These are phyloP conservation scores for Blastomyces silverae DNA, from an alignment of 2,329 filamentous ascomycete species.

Conservation along the genomic window DNA sequence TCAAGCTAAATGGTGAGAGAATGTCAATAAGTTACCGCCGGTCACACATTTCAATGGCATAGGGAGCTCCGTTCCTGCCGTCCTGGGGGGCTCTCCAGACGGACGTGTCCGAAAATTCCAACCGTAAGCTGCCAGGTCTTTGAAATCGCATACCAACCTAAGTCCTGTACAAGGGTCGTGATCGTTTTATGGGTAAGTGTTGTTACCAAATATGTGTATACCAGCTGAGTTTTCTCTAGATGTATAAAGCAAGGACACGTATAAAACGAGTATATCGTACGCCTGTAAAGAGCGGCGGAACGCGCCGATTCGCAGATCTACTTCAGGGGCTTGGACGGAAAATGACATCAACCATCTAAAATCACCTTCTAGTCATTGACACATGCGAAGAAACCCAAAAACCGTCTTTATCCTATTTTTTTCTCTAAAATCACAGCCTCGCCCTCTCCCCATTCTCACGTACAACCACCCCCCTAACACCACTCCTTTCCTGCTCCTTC, in stretches of 20 bases:
- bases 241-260: not conserved
- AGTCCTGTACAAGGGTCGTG: too few species aligned
- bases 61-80: too few species aligned
- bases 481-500: slow-evolving; percentile 40
- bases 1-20: too few species aligned
- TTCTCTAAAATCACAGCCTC: slow-evolving; percentile 1
- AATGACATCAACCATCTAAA: not conserved
- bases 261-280: not conserved
- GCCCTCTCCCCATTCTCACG: slow-evolving; percentile 11
- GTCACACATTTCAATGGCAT: too few species aligned
- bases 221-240: too few species aligned
- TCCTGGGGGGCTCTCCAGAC: too few species aligned
- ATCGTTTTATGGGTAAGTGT: too few species aligned
- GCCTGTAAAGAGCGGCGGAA: not conserved
- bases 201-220: too few species aligned
- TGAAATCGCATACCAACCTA: too few species aligned
- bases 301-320: not conserved
- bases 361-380: not conserved
- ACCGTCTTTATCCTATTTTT: not conserved
- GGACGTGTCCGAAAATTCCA: too few species aligned
- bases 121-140: too few species aligned
- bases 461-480: slow-evolving; percentile 4
- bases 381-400: not conserved
- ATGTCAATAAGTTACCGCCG: too few species aligned
- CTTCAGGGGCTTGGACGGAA: not conserved